Evolutionary conservation across 2,329 filamentous ascomycete genomes (phyloP), one percentile per base, ranked within the genome.

Genomic region (Microcyclosporella mali): DNA sequence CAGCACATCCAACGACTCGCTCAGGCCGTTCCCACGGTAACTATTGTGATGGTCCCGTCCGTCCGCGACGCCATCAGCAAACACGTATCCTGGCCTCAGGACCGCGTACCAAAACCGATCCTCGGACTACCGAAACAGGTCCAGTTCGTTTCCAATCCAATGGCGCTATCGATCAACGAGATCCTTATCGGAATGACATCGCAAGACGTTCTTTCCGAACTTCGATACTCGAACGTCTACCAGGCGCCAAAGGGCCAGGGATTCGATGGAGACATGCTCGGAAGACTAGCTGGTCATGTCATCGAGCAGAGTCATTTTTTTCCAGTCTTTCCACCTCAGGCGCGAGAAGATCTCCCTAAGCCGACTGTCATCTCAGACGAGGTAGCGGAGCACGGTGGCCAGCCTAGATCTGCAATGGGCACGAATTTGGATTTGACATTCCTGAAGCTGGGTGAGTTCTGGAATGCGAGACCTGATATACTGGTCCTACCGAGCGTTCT

Each of bases 241-340:
- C 74, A 94, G 53, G 87, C 84, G n/a, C 82, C 81, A 0, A 84
- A 92, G 56, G 89, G 95, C 59, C 70, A 85, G 2, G 71, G 94
- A 2, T 87, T 81, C 52, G 46, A 51, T 29, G 55, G 57, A 0
- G 80, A 85, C 53, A 56, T 85, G 18, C 72, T 90, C 57, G 79
- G 81, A 12, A 71, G 90, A n/a, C 66, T 89, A 35, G 79, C 84
- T 4, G 76, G 81, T 15, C 83, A 92, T 53, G 65, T 98, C 14
- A 78, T 98, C 44, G 85, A 95, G 66, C 92, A 97, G 67, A 74
- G 89, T 6, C 88, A 92, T 60, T 97, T 89, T 65, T 88, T 88
- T 57, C 92, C 92, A 0, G 68, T 97, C 1, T 95, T 89, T 59
- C 92, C 92, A 4, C 82, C 90, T 0, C 75, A 81, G 10, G 80